Conservation (phyloP, 257 asterid genomes). For the Penstemon newberryi region DNA sequence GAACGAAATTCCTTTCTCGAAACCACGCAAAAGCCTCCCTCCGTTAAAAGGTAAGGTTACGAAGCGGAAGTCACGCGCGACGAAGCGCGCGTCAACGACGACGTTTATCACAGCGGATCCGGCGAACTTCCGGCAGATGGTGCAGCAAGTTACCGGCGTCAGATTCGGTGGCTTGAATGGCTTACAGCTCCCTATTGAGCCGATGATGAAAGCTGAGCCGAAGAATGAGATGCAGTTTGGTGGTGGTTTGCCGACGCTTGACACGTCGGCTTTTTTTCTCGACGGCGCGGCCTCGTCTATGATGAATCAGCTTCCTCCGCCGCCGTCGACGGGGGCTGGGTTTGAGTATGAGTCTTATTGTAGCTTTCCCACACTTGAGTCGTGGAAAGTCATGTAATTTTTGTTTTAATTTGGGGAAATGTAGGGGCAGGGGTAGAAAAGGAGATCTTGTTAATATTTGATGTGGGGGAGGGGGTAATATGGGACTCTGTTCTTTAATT, state of each 20-base stretch:
- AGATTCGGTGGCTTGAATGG: conserved; percentile 44
- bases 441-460: conserved; percentile 39
- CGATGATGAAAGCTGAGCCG: conserved; percentile 66
- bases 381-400: conserved; percentile 60
- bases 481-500: conserved; percentile 30
- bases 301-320: conserved; percentile 27
- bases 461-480: conserved; percentile 28
- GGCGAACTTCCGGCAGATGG: conserved; percentile 86
- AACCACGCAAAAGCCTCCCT: conserved; percentile 31
- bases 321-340: conserved; percentile 34
- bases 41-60: conserved; percentile 56
- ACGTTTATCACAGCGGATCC: conserved; percentile 87
- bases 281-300: conserved; percentile 37
- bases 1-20: conserved; percentile 46
- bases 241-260: conserved; percentile 50
- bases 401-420: conserved; percentile 13
- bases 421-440: conserved; percentile 41
- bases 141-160: conserved; percentile 90
- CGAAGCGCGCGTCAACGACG: conserved; percentile 60
- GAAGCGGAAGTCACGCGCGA: conserved; percentile 77
- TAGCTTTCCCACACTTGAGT: conserved; percentile 89
- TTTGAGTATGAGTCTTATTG: conserved; percentile 52
- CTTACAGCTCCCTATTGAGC: conserved; percentile 28
- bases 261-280: conserved; percentile 53
- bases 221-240: conserved; percentile 39